A percentile compares a stretch with the other conserved stretches of the same genome.
phyloP scores from a whole-genome alignment of 805 yeast genomes.

The Metschnikowia lochheadii region DNA sequence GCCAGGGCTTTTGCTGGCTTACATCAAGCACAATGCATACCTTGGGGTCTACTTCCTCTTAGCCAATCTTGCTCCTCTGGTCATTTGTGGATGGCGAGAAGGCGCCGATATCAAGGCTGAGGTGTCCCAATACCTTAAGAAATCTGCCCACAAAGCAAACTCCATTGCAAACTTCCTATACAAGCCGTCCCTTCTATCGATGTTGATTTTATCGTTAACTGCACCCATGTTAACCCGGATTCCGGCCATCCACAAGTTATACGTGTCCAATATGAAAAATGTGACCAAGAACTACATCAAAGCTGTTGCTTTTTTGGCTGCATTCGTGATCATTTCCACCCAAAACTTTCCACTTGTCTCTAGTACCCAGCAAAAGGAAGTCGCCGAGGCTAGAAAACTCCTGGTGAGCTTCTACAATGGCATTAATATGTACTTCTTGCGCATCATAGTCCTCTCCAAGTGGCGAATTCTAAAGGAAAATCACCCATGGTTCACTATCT shows the following conservation, averaged over 20 bases:
- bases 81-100: slow-evolving; percentile 14
- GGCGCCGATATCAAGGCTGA: slow-evolving; percentile 10
- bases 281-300: slow-evolving; percentile 35
- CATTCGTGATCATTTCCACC: slow-evolving; percentile 24
- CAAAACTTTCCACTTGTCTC: slow-evolving; percentile 18
- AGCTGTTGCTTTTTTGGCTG: slow-evolving; percentile 31
- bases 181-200: slow-evolving; percentile 33
- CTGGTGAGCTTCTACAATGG: slow-evolving; percentile 25
- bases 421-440: slow-evolving; percentile 30
- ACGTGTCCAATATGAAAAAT: slow-evolving; percentile 20
- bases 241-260: slow-evolving; percentile 8
- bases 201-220: slow-evolving; percentile 32
- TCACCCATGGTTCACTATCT: slow-evolving; percentile 29
- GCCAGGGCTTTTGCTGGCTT: slow-evolving; percentile 25
- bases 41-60: slow-evolving; percentile 19
- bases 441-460: slow-evolving; percentile 35
- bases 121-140: not conserved
- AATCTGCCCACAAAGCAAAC: slow-evolving; percentile 22
- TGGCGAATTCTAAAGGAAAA: slow-evolving; percentile 41
- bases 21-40: slow-evolving; percentile 23
- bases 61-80: slow-evolving; percentile 18
- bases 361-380: not conserved
- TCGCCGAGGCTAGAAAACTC: slow-evolving; percentile 19
- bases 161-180: slow-evolving; percentile 33
- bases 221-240: slow-evolving; percentile 25